phyloP scores from a whole-genome alignment of 495 filamentous ascomycete species.

The Paragyromitra xinjiangensis region DNA sequence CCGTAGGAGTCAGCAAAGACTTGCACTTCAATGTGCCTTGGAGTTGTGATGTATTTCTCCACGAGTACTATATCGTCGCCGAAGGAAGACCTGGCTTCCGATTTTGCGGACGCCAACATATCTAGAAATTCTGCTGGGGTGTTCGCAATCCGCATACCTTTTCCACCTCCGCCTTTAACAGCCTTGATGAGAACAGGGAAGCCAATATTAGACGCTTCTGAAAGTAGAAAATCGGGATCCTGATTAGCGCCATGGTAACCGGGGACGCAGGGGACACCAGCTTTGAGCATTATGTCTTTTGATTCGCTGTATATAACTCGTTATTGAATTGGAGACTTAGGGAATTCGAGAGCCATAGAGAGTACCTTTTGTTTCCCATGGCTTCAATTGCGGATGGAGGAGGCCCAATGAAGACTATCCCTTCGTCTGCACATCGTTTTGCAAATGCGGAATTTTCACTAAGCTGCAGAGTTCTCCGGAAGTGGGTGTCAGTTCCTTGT shows the following conservation, averaged over 20 bases:
- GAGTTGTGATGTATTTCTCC: constrained; percentile 94
- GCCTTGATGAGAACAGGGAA: constrained; percentile 97
- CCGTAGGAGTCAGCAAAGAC: constrained; percentile 93
- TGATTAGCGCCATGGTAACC: constrained; percentile 94
- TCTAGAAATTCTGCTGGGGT: constrained; percentile 78
- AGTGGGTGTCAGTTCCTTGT: constrained; percentile 58
- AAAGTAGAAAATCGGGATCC: constrained; percentile 72
- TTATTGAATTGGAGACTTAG: constrained; percentile 27
- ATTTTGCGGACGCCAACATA: constrained; percentile 85
- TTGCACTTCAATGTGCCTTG: constrained; percentile 96
- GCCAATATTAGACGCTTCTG: constrained; percentile 79
- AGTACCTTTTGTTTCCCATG: constrained; percentile 94
- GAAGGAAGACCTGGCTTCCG: constrained; percentile 89
- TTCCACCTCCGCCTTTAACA: constrained; percentile 94
- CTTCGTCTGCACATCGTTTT: constrained; percentile 84
- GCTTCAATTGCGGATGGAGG: constrained; percentile 92
- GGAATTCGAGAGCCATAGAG: constrained; percentile 14
- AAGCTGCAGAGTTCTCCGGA: constrained; percentile 36
- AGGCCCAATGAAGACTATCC: constrained; percentile 92
- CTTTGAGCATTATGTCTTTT: constrained; percentile 94
- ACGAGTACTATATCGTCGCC: constrained; percentile 96
- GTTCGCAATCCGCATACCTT: constrained; percentile 96
- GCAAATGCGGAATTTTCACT: constrained; percentile 96
- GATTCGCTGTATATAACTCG: constrained; percentile 64
- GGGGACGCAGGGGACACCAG: constrained; percentile 93